Evolutionary conservation across 352 stramenopile species (phyloP), one percentile per base, ranked within the genome.

Genomic region (Phytopythium aichiense): DNA sequence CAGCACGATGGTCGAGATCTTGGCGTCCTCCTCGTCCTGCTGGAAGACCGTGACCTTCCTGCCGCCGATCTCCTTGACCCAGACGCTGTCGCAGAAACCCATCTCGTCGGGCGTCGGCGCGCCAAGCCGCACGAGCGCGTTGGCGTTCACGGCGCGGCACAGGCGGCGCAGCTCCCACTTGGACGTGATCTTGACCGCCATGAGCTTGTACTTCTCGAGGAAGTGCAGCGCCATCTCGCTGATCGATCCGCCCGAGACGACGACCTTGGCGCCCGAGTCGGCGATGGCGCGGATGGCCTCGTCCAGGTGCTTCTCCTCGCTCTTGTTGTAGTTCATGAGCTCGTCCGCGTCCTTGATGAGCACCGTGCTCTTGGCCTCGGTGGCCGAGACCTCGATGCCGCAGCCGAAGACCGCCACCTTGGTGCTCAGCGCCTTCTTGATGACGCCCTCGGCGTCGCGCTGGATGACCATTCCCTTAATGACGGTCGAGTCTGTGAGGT

Each of bases 321-420:
- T 95, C 82, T 98, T 98, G 88, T 99, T 99, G 93, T 99, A 99
- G 78, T 97, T 98, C 83, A 98, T 98, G 64, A 99, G 89, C 81
- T 99, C 97, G 55, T 99, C 96, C 13, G 97, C 98, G 64, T 91
- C 98, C 79, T 99, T 98, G 76, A 99, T 99, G n/a, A 99, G 84
- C 60, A 99, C 97, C 4, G 97, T 99, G 72, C 97, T 98, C 87
- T 99, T 99, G 30, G 97, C 96, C 76, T 99, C 97, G 2, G 97
- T 99, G 42, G 84, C 87, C 50, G 88, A 97, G 22, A 98, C 92
- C 79, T 99, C 97, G 59, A 99, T 91, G 43, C 96, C 97, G 64
- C 94, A 99, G 58, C 91, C 96, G 76, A 99, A 99, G 30, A 99
- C 92, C 5, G 91, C 93, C 51, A 99, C 81, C 77, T 99, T 99